phyloP scores from a whole-genome alignment of 2,329 filamentous ascomycete species.

The Aspergillus sp. region DNA sequence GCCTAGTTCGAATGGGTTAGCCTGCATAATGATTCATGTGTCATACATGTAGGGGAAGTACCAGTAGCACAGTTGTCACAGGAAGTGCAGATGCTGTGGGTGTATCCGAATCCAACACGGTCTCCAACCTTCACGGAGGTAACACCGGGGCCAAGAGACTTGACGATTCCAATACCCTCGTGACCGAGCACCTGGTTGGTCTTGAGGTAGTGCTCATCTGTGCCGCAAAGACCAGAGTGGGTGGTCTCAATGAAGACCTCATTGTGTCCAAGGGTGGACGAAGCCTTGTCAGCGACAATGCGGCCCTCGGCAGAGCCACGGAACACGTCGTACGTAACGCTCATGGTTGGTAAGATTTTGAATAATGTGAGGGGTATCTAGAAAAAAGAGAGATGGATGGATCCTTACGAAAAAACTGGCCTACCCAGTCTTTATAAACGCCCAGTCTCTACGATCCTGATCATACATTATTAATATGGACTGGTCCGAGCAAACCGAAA shows the following conservation, averaged over 20 bases:
- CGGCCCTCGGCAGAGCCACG: conserved; percentile 20
- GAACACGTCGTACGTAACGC: conserved; percentile 20
- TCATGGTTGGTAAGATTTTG: not conserved
- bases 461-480: not conserved
- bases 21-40: too few relatives aligned
- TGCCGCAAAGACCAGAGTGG: conserved; percentile 27
- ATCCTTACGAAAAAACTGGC: not conserved
- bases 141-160: conserved; percentile 48
- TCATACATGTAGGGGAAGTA: not conserved
- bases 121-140: conserved; percentile 48
- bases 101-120: conserved; percentile 35
- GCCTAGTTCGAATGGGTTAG: not conserved
- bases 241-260: conserved; percentile 25
- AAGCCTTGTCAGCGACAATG: conserved; percentile 13
- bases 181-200: conserved; percentile 48
- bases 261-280: conserved; percentile 11
- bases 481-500: not conserved
- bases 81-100: conserved; percentile 29
- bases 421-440: not conserved
- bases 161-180: conserved; percentile 55
- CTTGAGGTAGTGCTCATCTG: conserved; percentile 24
- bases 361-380: not conserved
- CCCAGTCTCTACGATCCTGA: not conserved
- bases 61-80: conserved; percentile 34
- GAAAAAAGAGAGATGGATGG: not conserved